Conservation (phyloP, 257 asterid species). For the Euphrasia confusa region DNA sequence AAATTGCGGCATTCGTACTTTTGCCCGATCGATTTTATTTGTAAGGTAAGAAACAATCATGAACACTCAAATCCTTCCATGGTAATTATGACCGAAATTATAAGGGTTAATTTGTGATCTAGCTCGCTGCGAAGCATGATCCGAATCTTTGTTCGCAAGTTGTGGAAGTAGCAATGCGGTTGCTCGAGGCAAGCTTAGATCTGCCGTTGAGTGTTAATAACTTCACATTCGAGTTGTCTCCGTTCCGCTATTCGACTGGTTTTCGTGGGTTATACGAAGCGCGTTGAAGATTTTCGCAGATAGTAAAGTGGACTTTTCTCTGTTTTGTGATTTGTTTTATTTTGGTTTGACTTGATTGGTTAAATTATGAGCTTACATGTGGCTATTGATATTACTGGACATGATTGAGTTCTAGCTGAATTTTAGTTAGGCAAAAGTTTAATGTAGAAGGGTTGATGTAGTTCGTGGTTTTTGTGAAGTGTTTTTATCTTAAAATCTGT, state of each 20-base stretch:
- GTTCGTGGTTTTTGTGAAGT: constrained; percentile 9
- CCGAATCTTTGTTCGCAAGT: constrained; percentile 19
- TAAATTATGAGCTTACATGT: constrained; percentile 19
- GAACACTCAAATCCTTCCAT: constrained; percentile 20
- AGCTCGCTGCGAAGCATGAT: constrained; percentile 19
- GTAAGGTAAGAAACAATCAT: constrained; percentile 35
- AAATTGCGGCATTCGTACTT: constrained; percentile 14
- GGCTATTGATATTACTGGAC: constrained; percentile 5
- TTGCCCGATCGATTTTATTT: constrained; percentile 22
- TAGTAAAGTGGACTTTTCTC: neutral
- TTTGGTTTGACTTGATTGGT: constrained; percentile 20
- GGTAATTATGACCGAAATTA: constrained; percentile 23
- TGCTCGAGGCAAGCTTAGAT: constrained; percentile 28
- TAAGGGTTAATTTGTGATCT: constrained; percentile 15
- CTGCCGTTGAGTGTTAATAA: constrained; percentile 28
- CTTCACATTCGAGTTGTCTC: constrained; percentile 32
- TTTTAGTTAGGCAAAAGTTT: neutral
- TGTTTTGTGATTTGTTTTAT: constrained; percentile 18
- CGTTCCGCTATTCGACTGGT: constrained; percentile 15
- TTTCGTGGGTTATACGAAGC: constrained; percentile 9
- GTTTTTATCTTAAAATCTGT: neutral
- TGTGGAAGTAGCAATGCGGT: constrained; percentile 26
- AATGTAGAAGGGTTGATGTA: constrained; percentile 6
- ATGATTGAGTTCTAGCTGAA: constrained; percentile 23
- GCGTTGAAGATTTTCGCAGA: neutral